Conservation (phyloP, 139 green algal genomes). For the Edaphochlamys debaryana region DNA sequence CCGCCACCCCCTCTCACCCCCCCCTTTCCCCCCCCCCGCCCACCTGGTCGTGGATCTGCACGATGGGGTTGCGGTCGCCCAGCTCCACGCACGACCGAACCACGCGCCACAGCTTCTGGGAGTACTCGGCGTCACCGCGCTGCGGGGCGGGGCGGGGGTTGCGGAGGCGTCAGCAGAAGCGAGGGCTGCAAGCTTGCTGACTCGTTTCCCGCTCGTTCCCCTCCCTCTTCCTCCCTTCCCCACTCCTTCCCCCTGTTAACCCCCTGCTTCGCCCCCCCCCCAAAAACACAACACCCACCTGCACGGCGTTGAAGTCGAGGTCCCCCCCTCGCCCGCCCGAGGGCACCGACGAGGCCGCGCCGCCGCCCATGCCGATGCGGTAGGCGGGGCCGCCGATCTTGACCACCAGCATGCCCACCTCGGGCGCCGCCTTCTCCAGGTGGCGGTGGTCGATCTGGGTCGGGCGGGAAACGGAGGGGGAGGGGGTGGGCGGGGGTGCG, state of each 20-base stretch:
- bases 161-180: neutral
- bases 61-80: slow-evolving; percentile 93
- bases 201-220: no score
- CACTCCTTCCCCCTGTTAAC: no score
- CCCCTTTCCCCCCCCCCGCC: neutral
- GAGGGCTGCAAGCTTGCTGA: no score
- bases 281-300: slow-evolving; percentile 66
- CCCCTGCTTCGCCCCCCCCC: no score
- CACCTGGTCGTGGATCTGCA: slow-evolving; percentile 84
- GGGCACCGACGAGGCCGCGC: slow-evolving; percentile 89
- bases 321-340: slow-evolving; percentile 83
- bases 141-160: no score
- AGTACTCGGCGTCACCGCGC: slow-evolving; percentile 97
- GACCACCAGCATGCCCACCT: slow-evolving; percentile 96
- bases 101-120: slow-evolving; percentile 98
- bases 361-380: slow-evolving; percentile 98
- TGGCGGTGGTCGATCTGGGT: slow-evolving; percentile 57
- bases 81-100: slow-evolving; percentile 97
- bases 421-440: slow-evolving; percentile 65
- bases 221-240: no score
- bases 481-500: no score
- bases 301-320: slow-evolving; percentile 99
- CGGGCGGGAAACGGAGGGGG: no score
- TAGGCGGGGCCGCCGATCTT: slow-evolving; percentile 99
- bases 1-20: neutral